These are phyloP conservation scores for Starmerella ratchasimensis DNA, from an alignment of 805 yeast genomes.

Conservation along the genomic window DNA sequence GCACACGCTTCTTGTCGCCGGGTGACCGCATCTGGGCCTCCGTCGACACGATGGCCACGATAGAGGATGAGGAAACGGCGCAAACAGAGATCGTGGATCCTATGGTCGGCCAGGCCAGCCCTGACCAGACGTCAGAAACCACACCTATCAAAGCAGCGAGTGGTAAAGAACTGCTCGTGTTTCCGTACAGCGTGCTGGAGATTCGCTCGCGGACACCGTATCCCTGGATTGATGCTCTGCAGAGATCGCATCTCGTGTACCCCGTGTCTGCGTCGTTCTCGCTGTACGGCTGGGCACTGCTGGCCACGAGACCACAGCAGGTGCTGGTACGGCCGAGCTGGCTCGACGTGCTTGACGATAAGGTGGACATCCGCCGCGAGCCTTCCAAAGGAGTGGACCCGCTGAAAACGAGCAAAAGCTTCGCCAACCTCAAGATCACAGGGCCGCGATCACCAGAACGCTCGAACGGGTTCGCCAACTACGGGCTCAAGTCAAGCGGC, in stretches of 20 bases:
- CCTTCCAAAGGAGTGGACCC: background rate
- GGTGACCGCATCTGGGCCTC: constrained; percentile 26
- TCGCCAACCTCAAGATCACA: background rate
- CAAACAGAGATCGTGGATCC: background rate
- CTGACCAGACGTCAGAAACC: background rate
- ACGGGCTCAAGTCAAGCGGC: background rate
- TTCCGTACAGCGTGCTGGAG: constrained; percentile 38
- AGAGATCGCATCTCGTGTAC: constrained; percentile 37
- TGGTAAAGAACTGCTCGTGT: constrained; percentile 21
- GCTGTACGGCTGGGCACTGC: constrained; percentile 27
- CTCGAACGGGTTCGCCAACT: background rate
- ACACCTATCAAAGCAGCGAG: background rate
- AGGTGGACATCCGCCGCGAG: constrained; percentile 34
- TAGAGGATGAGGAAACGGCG: constrained; percentile 6
- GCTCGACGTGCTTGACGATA: constrained; percentile 27
- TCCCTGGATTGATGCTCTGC: constrained; percentile 29
- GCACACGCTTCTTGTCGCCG: constrained; percentile 20
- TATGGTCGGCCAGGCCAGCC: background rate
- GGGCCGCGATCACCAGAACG: background rate
- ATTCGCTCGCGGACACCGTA: constrained; percentile 32
- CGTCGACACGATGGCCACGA: constrained; percentile 23
- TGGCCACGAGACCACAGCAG: constrained; percentile 23
- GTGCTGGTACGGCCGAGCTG: constrained; percentile 30
- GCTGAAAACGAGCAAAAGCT: background rate
- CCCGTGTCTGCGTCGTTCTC: constrained; percentile 32